phyloP scores from a whole-genome alignment of 768 basidiomycete species.

The Mycena crocata region DNA sequence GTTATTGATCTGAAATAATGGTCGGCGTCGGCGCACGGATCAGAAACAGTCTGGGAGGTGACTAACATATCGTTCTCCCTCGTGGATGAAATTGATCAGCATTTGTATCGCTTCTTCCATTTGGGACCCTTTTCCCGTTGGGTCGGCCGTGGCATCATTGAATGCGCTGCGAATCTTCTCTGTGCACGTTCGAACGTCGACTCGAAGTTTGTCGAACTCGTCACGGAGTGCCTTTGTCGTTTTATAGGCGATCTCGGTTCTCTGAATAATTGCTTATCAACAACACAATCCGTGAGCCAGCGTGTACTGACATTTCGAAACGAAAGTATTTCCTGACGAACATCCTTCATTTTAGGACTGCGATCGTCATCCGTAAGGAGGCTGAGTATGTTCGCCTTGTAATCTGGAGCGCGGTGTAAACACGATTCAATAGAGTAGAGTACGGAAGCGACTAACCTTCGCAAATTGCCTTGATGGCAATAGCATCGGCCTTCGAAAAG shows the following conservation, averaged over 20 bases:
- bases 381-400: neutral
- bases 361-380: neutral
- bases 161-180: neutral
- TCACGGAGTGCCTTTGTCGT: neutral
- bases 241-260: neutral
- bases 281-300: neutral
- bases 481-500: neutral
- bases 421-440: neutral
- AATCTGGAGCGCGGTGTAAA: neutral
- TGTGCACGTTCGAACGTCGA: neutral
- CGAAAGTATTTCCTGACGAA: neutral
- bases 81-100: neutral
- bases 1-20: neutral
- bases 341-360: neutral
- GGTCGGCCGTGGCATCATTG: neutral
- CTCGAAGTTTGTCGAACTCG: neutral
- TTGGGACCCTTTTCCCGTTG: neutral
- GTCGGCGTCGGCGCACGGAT: neutral
- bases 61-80: neutral
- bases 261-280: neutral
- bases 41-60: no score
- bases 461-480: neutral
- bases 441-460: neutral
- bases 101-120: neutral
- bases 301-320: neutral